A percentile compares a stretch with the other conserved stretches of the same genome.
These are phyloP conservation scores for Areca catechu DNA, from an alignment of 176 grass and related monocot species.

Conservation along the genomic window DNA sequence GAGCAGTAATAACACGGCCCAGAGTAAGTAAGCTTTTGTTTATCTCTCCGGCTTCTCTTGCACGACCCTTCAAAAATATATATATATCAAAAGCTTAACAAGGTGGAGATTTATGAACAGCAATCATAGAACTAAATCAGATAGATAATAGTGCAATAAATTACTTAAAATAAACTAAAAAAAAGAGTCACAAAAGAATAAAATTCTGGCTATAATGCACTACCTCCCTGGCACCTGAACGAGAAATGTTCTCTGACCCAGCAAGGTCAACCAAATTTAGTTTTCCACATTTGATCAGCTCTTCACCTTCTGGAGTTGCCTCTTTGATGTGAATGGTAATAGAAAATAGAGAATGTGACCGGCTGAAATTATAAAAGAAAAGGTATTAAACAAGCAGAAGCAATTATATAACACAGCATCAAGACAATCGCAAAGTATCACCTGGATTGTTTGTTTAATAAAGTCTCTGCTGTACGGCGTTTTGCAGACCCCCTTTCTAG, in stretches of 20 bases:
- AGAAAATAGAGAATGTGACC: slow-evolving; percentile 93
- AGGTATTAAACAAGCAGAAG: slow-evolving; percentile 11
- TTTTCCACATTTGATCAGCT: slow-evolving; percentile 95
- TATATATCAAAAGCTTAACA: background rate
- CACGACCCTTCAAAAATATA: slow-evolving; percentile 66
- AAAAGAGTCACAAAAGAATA: too few species aligned
- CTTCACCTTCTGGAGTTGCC: slow-evolving; percentile 98
- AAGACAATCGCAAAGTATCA: slow-evolving; percentile 12
- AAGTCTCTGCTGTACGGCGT: slow-evolving; percentile 82
- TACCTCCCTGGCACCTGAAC: slow-evolving; percentile 97
- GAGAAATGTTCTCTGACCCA: slow-evolving; percentile 94
- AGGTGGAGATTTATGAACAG: too few species aligned
- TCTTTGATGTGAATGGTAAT: slow-evolving; percentile 99
- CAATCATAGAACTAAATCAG: too few species aligned
- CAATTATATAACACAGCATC: background rate
- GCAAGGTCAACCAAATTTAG: slow-evolving; percentile 90
- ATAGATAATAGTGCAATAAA: too few species aligned
- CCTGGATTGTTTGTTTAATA: slow-evolving; percentile 99
- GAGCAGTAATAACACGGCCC: slow-evolving; percentile 87
- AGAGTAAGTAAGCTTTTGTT: slow-evolving; percentile 99
- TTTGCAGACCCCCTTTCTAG: slow-evolving; percentile 96
- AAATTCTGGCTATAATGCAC: background rate
- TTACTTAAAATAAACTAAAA: too few species aligned
- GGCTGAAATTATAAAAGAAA: slow-evolving; percentile 43
- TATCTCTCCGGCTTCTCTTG: slow-evolving; percentile 96